Conservation (phyloP, 345 rosid species). For the Lepidium africanum region DNA sequence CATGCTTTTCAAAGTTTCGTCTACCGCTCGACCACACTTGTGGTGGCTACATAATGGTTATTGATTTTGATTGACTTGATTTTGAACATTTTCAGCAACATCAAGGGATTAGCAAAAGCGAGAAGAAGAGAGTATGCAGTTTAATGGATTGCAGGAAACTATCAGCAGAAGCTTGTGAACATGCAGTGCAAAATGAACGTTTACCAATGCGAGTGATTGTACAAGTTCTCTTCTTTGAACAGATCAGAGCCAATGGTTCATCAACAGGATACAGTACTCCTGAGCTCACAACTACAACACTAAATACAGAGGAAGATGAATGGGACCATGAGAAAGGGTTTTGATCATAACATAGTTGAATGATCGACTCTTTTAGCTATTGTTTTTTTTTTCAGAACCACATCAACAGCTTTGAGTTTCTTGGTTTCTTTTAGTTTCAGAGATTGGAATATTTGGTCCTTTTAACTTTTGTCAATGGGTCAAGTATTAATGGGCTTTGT, state of each 20-base stretch:
- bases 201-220: slow-evolving; percentile 74
- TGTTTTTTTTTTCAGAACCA: not conserved
- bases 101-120: slow-evolving; percentile 48
- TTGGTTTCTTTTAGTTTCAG: slow-evolving; percentile 8
- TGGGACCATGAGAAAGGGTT: slow-evolving; percentile 56
- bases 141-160: slow-evolving; percentile 75
- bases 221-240: slow-evolving; percentile 92
- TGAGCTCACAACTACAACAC: slow-evolving; percentile 23
- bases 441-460: slow-evolving; percentile 37
- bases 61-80: not conserved
- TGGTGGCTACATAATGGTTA: not conserved
- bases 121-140: slow-evolving; percentile 64
- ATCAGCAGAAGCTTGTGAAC: slow-evolving; percentile 64
- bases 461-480: not conserved
- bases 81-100: slow-evolving; percentile 37
- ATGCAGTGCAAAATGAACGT: slow-evolving; percentile 82
- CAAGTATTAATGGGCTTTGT: not conserved
- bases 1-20: no score
- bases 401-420: slow-evolving; percentile 20
- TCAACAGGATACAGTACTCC: slow-evolving; percentile 40
- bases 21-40: no score
- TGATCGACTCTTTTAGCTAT: not conserved
- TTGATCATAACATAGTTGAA: slow-evolving; percentile 15
- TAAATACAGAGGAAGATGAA: slow-evolving; percentile 75
- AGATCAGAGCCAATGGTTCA: slow-evolving; percentile 51